Base-by-base conservation (phyloP, 75 land plant genomes). In the Selaginella moellendorffii region DNA sequence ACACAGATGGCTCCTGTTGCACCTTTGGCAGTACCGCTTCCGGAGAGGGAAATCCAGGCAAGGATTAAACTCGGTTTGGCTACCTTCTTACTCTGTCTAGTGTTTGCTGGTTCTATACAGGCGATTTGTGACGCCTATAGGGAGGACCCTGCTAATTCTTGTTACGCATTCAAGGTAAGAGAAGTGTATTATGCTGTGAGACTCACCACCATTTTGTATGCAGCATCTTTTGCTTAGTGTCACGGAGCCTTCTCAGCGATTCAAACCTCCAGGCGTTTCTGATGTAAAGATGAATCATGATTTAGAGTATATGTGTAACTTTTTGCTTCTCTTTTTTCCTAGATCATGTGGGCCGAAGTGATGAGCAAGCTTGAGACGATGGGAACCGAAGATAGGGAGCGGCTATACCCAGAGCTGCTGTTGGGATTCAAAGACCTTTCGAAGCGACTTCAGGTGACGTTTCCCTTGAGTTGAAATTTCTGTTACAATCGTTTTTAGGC, bases 1-100 rank as follows among this genome's bases (percentile, higher is more conserved):
- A 95, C 99, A 24, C 99, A 89, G 66, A 90, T 95, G 99, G 91
- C 99, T 1, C 97, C 96, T 5, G 91, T 90, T 31, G 99, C 99
- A 1, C 90, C 96, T 20, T 68, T 89, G 66, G 78, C 81, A 0
- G 74, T 81, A 36, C 84, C 91, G 53, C 85, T 95, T 25, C 86
- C 91, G 29, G 97, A 95, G 68, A 80, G 99, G 26, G 99, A 95
- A 62, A 69, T 95, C 30, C 88, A 82, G 75, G 99, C 89, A 19
- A 71, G 46, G 14, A 36, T 36, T 5, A 5, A 36, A 5, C 10
- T 36, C 10, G 14, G 14, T 36, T 5, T 36, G 14, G 10, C 5
- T 5, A 36, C 46, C 5, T 36, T 5, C 14, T 36, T 36, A 14
- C 14, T 36, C 10, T 36, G 5, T 5, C 5, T 36, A 5, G 5